A percentile compares a stretch with the other conserved stretches of the same genome.
Evolutionary conservation across 768 basidiomycete species (phyloP).

Genomic region (Boletus eberwhitei): DNA sequence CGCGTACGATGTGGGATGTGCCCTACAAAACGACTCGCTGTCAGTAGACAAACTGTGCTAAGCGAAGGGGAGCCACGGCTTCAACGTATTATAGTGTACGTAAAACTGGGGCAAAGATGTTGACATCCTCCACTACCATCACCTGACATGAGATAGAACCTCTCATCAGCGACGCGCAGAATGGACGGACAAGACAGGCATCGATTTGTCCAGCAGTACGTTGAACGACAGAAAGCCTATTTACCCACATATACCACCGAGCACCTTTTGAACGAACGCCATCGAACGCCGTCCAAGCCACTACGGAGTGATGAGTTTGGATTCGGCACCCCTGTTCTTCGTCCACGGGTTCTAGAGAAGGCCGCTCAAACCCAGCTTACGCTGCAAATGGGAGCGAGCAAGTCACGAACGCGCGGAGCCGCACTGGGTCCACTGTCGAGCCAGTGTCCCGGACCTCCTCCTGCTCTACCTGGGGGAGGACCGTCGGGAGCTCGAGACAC

Average conservation of each 20-base stretch:
- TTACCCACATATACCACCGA: constrained; percentile 43
- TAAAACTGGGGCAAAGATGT: neutral
- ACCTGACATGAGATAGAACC: neutral
- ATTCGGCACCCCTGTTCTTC: constrained; percentile 56
- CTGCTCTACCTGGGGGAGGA: neutral
- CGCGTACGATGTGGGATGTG: neutral
- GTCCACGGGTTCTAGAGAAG: constrained; percentile 37
- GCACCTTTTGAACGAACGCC: constrained; percentile 24
- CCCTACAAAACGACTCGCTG: neutral
- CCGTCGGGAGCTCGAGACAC: neutral
- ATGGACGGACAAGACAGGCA: constrained; percentile 37
- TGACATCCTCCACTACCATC: neutral
- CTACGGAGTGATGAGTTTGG: constrained; percentile 28
- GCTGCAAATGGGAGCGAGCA: neutral
- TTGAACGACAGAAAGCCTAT: constrained; percentile 48
- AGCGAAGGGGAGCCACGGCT: neutral
- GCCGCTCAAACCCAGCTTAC: neutral
- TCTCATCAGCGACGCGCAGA: neutral
- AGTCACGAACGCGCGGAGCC: neutral
- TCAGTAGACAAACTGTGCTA: neutral
- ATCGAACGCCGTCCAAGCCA: constrained; percentile 10
- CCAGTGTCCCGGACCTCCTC: neutral
- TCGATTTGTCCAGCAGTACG: constrained; percentile 43
- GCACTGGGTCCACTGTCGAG: neutral
- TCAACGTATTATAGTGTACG: neutral